These are phyloP conservation scores for Jackrogersella minutella DNA, from an alignment of 495 filamentous ascomycete species.

Conservation along the genomic window DNA sequence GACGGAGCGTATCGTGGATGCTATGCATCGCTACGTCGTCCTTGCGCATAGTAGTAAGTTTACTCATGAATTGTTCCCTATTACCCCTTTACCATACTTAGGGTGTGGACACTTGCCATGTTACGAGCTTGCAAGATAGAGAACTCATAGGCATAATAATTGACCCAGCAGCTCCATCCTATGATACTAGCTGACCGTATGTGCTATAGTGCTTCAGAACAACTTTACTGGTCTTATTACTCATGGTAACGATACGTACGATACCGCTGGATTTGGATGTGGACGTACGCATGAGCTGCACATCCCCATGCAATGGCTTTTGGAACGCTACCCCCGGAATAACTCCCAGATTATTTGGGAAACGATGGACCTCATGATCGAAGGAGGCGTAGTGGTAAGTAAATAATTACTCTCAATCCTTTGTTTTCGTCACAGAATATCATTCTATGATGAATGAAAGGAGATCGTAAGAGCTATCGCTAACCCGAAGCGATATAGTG, in stretches of 20 bases:
- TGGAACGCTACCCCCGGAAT: conserved; percentile 51
- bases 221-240: conserved; percentile 30
- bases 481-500: conserved; percentile 2
- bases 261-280: conserved; percentile 28
- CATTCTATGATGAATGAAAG: neutral
- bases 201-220: conserved; percentile 40
- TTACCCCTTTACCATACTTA: neutral
- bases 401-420: neutral
- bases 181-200: neutral
- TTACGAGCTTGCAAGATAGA: neutral
- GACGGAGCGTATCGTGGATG: conserved; percentile 45
- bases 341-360: conserved; percentile 45
- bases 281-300: conserved; percentile 44
- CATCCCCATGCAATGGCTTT: conserved; percentile 58
- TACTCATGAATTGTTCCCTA: neutral
- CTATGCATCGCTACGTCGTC: conserved; percentile 49
- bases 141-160: neutral
- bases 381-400: conserved; percentile 21
- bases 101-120: neutral
- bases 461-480: neutral
- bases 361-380: conserved; percentile 42
- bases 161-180: neutral
- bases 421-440: neutral
- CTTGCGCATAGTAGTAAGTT: conserved; percentile 55
- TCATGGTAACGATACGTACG: conserved; percentile 30